Evolutionary conservation across 768 basidiomycete species (phyloP), one percentile per base, ranked within the genome.

Genomic region (Pisolithus marmoratus): DNA sequence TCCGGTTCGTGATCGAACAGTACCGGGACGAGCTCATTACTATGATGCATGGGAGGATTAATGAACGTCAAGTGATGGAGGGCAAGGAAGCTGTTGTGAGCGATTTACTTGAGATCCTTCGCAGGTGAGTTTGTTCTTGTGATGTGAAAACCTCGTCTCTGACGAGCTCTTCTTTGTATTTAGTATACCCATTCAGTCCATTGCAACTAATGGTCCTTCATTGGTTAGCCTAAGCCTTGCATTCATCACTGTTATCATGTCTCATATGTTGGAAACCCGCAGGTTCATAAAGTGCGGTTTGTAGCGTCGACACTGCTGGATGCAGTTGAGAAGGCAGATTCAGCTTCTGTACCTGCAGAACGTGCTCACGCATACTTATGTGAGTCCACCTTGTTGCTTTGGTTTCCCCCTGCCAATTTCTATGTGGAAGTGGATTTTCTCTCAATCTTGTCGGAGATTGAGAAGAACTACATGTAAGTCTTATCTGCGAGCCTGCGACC

Each of bases 211-310:
- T 62, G 89, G 89, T 4, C 88, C 88, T 5, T 89, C 87, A 50
- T 70, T 90, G 73, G 87, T 78, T 52, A 63, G 74, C 42, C 8
- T 46, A 31, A n/a, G 3, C 6, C 37, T 50, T 5, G 12, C 14
- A 15, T 20, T 6, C 9, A 14, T 20, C 14, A 12, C 17, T 11
- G 12, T 15, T 36, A 8, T 6, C 14, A 19, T 14, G 45, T 19
- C 36, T n/a, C 23, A 40, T n/a, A 7, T 7, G 8, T 17, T 24
- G 45, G 22, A 15, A 47, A n/a, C n/a, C n/a, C 70, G 31, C 55
- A 87, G 84, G 90, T 94, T 15, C 85, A 90, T 65, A 94, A 94
- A 77, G 91, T 94, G 55, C 84, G 93, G 52, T 94, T 92, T 65
- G 90, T 94, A 36, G 93, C 93, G 15, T 94, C 90, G 12, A 92